phyloP scores from a whole-genome alignment of 2,329 filamentous ascomycete genomes.

The Rhynchosporium agropyri region DNA sequence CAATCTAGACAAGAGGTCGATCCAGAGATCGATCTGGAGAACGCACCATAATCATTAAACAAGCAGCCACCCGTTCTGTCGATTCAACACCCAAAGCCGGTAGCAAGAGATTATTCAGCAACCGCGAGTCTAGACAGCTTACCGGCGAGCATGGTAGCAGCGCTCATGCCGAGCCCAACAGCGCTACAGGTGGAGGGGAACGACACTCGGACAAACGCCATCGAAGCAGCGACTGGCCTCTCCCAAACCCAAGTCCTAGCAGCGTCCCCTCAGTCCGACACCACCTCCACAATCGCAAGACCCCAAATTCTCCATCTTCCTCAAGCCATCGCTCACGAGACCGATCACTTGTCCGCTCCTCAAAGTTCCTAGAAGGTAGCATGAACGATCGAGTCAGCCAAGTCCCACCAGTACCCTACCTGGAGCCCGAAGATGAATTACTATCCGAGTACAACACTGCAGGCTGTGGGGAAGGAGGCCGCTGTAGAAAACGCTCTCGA shows the following conservation, averaged over 20 bases:
- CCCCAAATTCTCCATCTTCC: slow-evolving; percentile 28
- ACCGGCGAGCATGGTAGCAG: slow-evolving; percentile 43
- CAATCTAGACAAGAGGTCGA: slow-evolving; percentile 11
- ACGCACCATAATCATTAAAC: slow-evolving; percentile 14
- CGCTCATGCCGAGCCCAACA: slow-evolving; percentile 24
- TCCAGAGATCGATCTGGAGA: slow-evolving; percentile 22
- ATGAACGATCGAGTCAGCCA: slow-evolving; percentile 81
- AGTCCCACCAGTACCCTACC: slow-evolving; percentile 51
- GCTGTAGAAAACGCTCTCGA: slow-evolving; percentile 28
- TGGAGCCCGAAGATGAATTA: slow-evolving; percentile 34
- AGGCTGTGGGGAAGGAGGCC: slow-evolving; percentile 15
- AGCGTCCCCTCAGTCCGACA: slow-evolving; percentile 23
- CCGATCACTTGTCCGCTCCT: slow-evolving; percentile 56
- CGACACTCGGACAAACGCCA: slow-evolving; percentile 47
- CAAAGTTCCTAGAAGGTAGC: slow-evolving; percentile 73
- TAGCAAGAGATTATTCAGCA: slow-evolving; percentile 42
- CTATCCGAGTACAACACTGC: slow-evolving; percentile 27
- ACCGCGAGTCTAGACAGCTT: slow-evolving; percentile 32
- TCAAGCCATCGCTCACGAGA: slow-evolving; percentile 28
- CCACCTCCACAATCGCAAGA: slow-evolving; percentile 37
- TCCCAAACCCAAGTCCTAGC: slow-evolving; percentile 29
- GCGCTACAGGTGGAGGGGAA: slow-evolving; percentile 25
- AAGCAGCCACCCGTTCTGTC: not conserved
- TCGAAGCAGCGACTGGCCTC: slow-evolving; percentile 50
- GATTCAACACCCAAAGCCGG: slow-evolving; percentile 28